A percentile compares a stretch with the other conserved stretches of the same genome.
phyloP scores from a whole-genome alignment of 805 yeast genomes.

The Candida fluviatilis region DNA sequence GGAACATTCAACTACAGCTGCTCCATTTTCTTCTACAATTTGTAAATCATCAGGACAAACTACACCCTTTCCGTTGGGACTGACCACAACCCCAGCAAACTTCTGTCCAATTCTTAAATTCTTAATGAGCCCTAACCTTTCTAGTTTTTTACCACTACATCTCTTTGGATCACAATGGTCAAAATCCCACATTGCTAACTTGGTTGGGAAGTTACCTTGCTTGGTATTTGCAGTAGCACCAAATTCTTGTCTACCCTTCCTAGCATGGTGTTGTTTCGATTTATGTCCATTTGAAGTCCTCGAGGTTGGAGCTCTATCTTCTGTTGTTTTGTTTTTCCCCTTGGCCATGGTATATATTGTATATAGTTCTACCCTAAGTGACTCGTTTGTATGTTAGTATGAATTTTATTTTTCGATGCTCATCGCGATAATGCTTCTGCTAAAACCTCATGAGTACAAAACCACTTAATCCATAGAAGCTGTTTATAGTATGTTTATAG shows the following conservation, averaged over 20 bases:
- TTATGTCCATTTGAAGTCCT: conserved; percentile 55
- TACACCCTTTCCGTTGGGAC: conserved; percentile 87
- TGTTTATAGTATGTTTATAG: too few relatives aligned
- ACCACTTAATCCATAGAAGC: too few relatives aligned
- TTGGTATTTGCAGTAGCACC: conserved; percentile 17
- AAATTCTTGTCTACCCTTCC: conserved; percentile 30
- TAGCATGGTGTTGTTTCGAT: conserved; percentile 49
- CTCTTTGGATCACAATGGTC: conserved; percentile 98
- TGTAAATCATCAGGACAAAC: conserved; percentile 85
- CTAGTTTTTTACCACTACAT: conserved; percentile 93
- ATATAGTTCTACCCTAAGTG: neutral
- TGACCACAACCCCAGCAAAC: conserved; percentile 83
- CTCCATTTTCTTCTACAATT: conserved; percentile 75
- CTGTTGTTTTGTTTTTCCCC: conserved; percentile 51
- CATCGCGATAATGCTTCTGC: too few relatives aligned
- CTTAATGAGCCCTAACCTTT: conserved; percentile 78
- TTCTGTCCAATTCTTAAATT: conserved; percentile 87
- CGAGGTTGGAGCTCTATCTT: conserved; percentile 27
- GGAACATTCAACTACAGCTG: conserved; percentile 98
- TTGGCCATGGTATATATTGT: conserved; percentile 50
- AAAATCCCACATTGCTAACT: conserved; percentile 98
- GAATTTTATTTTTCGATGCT: conserved; percentile 3
- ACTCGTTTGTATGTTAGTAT: neutral
- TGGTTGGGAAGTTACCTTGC: conserved; percentile 57
- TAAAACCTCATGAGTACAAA: too few relatives aligned